Base-by-base conservation (phyloP, 345 rosid genomes). In the Populus deltoides region DNA sequence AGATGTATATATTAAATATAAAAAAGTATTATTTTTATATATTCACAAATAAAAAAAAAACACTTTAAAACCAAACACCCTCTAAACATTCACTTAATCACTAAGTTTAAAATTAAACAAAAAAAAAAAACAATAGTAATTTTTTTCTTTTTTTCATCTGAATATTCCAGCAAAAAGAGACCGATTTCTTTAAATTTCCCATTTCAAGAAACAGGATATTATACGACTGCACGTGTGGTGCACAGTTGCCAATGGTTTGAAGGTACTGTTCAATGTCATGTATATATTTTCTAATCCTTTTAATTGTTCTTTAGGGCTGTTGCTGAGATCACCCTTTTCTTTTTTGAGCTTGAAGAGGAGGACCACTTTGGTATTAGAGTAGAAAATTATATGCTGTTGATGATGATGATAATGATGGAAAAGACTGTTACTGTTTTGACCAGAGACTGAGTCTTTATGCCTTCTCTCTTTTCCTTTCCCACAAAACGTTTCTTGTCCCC, bases 191-290 rank as follows among this genome's bases (percentile, higher is more conserved):
- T 67, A 43, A 35, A 36, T 41, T 10, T 41, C 45, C 45, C 45
- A 10, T 41, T 9, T 41, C 13, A 2, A 41, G 45, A 6, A 31
- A 33, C 25, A 20, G 76, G 81, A 72, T 76, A 55, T 17, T 47
- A 24, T n/a, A 16, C 35, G 67, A 79, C 76, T 80, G 82, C 88
- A 85, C 88, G 88, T 85, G 88, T 66, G 86, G 38, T 71, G 72
- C 88, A 79, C 81, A 45, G 68, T 70, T 53, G n/a, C 67, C 81
- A 3, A 62, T 67, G 41, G 68, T 66, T 2, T 9, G 45, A 63
- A 65, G 71, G 65, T 18, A 35, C 74, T 70, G 73, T 57, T 71
- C 61, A 51, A 65, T n/a, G 51, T 45, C 17, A 45, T 45, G 4
- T 33, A 33, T 33, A 33, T 33, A 33, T 36, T 39, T 25, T 74